phyloP scores from a whole-genome alignment of 1,284 basidiomycete genomes.

The Vanrija humicola region DNA sequence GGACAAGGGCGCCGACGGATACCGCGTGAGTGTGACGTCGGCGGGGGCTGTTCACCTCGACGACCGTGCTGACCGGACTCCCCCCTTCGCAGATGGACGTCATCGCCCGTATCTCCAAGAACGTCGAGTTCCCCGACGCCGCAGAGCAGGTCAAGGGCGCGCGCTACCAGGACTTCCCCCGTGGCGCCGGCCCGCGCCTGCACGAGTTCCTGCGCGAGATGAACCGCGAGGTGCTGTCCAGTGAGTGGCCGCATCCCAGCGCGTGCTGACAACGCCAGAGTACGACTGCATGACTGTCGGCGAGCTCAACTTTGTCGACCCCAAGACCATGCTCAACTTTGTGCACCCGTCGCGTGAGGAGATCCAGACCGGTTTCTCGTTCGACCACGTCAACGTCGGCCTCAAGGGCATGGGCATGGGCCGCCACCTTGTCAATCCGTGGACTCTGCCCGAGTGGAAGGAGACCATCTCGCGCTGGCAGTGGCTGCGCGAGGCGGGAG shows the following conservation, averaged over 20 bases:
- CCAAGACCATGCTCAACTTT: slow-evolving; percentile 56
- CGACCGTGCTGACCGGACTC: background rate
- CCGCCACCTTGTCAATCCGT: slow-evolving; percentile 29
- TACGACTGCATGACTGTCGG: slow-evolving; percentile 20
- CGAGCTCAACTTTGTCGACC: slow-evolving; percentile 55
- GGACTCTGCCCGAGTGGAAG: slow-evolving; percentile 60
- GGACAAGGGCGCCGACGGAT: slow-evolving; percentile 51
- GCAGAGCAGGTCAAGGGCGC: slow-evolving; percentile 55
- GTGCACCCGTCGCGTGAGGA: slow-evolving; percentile 60
- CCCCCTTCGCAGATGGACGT: slow-evolving; percentile 33
- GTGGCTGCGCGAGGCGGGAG: slow-evolving; percentile 59
- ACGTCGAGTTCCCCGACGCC: slow-evolving; percentile 61
- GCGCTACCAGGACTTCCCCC: slow-evolving; percentile 58
- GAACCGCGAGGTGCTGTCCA: slow-evolving; percentile 56
- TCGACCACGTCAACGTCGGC: slow-evolving; percentile 33
- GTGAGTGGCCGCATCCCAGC: no score
- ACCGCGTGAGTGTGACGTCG: slow-evolving; percentile 28
- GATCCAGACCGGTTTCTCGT: slow-evolving; percentile 10
- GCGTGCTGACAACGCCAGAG: background rate
- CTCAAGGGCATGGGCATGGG: background rate
- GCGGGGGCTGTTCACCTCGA: no score
- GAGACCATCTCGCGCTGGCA: slow-evolving; percentile 61
- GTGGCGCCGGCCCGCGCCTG: slow-evolving; percentile 61
- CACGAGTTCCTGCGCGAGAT: slow-evolving; percentile 72
- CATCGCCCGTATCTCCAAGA: slow-evolving; percentile 47